phyloP scores from a whole-genome alignment of 495 filamentous ascomycete species.

The Aspergillus kassunensis region DNA sequence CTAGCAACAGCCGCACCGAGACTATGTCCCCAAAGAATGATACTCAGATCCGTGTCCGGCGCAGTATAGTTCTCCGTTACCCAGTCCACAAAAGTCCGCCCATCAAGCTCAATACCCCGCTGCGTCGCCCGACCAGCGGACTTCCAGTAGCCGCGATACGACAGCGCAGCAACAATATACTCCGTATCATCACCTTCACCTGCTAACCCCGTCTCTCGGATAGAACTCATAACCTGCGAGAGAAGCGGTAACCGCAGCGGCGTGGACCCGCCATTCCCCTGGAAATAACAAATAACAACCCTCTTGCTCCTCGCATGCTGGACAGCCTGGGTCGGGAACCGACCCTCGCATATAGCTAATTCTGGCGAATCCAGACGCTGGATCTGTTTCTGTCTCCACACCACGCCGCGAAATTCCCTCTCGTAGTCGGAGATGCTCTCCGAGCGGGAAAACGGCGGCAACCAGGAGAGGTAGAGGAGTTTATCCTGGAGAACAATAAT shows the following conservation, averaged over 20 bases:
- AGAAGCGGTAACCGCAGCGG: conserved; percentile 68
- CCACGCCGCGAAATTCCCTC: conserved; percentile 51
- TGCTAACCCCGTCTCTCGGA: conserved; percentile 7
- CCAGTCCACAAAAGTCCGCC: conserved; percentile 56
- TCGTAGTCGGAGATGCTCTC: conserved; percentile 59
- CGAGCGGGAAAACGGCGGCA: conserved; percentile 55
- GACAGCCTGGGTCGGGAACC: neutral
- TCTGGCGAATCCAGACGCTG: conserved; percentile 58
- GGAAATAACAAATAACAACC: conserved; percentile 39
- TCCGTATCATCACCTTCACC: conserved; percentile 11
- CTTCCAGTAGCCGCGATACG: conserved; percentile 78
- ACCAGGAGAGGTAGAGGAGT: conserved; percentile 75
- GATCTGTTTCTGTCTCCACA: conserved; percentile 57
- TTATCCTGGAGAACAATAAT: conserved; percentile 78
- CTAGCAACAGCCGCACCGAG: conserved; percentile 60
- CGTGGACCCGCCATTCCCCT: conserved; percentile 43
- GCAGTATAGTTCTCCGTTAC: conserved; percentile 35
- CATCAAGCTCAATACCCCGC: conserved; percentile 60
- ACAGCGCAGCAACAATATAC: conserved; percentile 61
- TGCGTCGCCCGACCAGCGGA: conserved; percentile 66
- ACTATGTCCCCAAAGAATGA: conserved; percentile 79
- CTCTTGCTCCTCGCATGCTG: conserved; percentile 1
- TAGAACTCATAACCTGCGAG: conserved; percentile 43
- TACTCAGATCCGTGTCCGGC: conserved; percentile 29
- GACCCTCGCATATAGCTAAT: conserved; percentile 53